A percentile compares a stretch with the other conserved stretches of the same genome.
These are phyloP conservation scores for Schwanniomyces etchellsii DNA, from an alignment of 1,139 yeast genomes.

Conservation along the genomic window DNA sequence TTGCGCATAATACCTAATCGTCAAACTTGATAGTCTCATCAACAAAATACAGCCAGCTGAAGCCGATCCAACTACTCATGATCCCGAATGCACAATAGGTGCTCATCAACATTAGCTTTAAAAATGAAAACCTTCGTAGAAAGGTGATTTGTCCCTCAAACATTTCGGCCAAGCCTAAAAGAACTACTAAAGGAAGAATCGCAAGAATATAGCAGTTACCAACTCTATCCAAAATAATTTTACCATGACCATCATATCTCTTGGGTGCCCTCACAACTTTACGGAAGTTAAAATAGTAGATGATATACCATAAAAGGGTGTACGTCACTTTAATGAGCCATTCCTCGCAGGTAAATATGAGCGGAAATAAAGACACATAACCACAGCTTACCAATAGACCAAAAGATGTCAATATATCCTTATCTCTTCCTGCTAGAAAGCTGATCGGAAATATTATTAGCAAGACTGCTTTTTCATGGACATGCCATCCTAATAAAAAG, in stretches of 20 bases:
- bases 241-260: conserved; percentile 30
- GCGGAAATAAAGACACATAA: conserved; percentile 82
- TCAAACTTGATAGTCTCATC: conserved; percentile 59
- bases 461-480: conserved; percentile 93
- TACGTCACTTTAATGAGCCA: conserved; percentile 72
- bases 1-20: no score
- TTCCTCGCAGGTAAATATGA: conserved; percentile 76
- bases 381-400: conserved; percentile 72
- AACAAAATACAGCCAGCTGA: conserved; percentile 82
- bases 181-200: conserved; percentile 56
- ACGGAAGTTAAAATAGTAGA: conserved; percentile 66
- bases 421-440: conserved; percentile 67
- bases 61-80: conserved; percentile 81
- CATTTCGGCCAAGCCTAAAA: conserved; percentile 51
- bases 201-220: conserved; percentile 65
- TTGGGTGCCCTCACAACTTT: conserved; percentile 59
- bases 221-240: conserved; percentile 64
- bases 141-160: conserved; percentile 47
- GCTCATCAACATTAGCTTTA: conserved; percentile 76
- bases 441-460: conserved; percentile 86
- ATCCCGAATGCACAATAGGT: conserved; percentile 86
- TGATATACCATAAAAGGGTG: conserved; percentile 81
- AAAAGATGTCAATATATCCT: conserved; percentile 64
- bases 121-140: conserved; percentile 57
- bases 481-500: conserved; percentile 97